Base-by-base conservation (phyloP, 2,329 filamentous ascomycete species). In the Diaporthe velutina region DNA sequence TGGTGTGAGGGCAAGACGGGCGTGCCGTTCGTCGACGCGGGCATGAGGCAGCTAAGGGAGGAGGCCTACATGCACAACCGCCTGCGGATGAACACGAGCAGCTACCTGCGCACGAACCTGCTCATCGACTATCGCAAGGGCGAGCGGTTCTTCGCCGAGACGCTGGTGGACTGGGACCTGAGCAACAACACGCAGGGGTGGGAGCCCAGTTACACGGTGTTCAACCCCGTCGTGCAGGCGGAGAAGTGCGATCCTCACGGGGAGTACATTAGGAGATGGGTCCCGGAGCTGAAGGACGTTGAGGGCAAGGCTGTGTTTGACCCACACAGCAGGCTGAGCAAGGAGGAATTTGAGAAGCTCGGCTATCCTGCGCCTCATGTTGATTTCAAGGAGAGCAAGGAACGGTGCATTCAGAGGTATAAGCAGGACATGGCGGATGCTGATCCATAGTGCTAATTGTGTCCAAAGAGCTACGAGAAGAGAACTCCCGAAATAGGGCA, bases 151-250 rank as follows among this genome's bases (percentile, higher is more conserved):
- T 93, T 93, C 81, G 93, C 92, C 88, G 88, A 91, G 79, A 84
- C 89, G 73, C 83, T 91, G 13, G 88, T 92, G 73, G 90, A 92
- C 78, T 90, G 90, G 17, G 90, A 92, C 77, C 90, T 92, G 78
- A 90, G 89, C 0, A 88, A 86, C 38, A 92, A 92, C 77, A 91
- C 92, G 75, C 91, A 91, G 12, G 91, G 91, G 0, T 93, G 91
- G 91, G 92, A 94, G 81, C 92, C 93, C 0, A 94, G 93, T 79
- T 94, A 94, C 77, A 86, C 92, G 1, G 91, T 94, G 38, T 94
- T 94, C 83, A 94, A 94, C 78, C 93, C 93, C 0, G 81, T 92
- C 73, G 81, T 90, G 55, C 93, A 94, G 83, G 90, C 89, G 71
- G 91, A 93, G 85, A 92, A 90, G 81, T 94, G 93, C 77, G 93